Conservation (phyloP, 305 asterid genomes). For the Rubia tinctorum region DNA sequence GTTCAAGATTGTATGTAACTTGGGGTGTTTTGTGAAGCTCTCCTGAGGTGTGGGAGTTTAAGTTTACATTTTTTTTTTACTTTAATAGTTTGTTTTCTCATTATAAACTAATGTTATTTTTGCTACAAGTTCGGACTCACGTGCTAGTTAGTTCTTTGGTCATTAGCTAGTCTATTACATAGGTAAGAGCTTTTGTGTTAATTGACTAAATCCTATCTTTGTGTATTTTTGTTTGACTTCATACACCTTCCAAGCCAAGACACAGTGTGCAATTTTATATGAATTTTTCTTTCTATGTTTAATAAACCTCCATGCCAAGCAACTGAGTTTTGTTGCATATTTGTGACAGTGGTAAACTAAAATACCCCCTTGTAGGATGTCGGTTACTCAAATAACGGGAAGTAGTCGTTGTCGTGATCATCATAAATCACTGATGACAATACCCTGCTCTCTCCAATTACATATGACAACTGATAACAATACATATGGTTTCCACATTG, state of each 20-base stretch:
- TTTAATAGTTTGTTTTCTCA: slow-evolving; percentile 5
- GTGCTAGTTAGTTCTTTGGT: slow-evolving; percentile 58
- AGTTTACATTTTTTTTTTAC: neutral
- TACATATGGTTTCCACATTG: too few species aligned
- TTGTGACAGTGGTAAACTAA: too few species aligned
- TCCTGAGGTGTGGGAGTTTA: slow-evolving; percentile 49
- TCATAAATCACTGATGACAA: too few species aligned
- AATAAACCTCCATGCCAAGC: too few species aligned
- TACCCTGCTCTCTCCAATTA: too few species aligned
- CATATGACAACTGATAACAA: too few species aligned
- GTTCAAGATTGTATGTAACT: slow-evolving; percentile 70
- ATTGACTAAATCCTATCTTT: slow-evolving; percentile 1
- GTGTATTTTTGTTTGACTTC: neutral
- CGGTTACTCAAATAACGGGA: too few species aligned
- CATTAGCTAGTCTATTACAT: slow-evolving; percentile 89
- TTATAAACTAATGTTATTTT: slow-evolving; percentile 7
- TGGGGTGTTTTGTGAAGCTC: slow-evolving; percentile 90
- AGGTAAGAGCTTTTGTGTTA: slow-evolving; percentile 30
- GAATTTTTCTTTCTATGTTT: neutral
- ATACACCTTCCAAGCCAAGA: neutral
- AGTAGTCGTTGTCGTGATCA: too few species aligned
- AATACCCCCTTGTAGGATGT: too few species aligned
- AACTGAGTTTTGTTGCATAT: too few species aligned
- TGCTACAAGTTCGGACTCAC: slow-evolving; percentile 45
- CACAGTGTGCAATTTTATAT: neutral